A percentile compares a stretch with the other conserved stretches of the same genome.
phyloP scores from a whole-genome alignment of 2,329 filamentous ascomycete species.

The Chaetothyriales sp. region DNA sequence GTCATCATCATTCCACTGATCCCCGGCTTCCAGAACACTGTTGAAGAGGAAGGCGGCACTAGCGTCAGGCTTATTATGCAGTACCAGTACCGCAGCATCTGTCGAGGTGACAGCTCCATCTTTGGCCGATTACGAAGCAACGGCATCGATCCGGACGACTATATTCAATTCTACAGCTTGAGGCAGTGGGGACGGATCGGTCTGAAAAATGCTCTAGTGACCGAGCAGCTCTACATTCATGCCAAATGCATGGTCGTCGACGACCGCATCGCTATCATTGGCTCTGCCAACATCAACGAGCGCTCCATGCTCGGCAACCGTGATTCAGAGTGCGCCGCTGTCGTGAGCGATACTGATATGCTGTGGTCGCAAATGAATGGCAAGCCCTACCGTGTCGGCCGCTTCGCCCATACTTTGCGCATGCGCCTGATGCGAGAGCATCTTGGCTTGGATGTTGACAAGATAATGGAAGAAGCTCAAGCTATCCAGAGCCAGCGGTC shows the following conservation, averaged over 20 bases:
- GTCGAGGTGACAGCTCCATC: conserved; percentile 79
- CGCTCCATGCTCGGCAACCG: conserved; percentile 83
- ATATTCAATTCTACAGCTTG: conserved; percentile 87
- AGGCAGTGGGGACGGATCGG: conserved; percentile 87
- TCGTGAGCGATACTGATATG: conserved; percentile 88
- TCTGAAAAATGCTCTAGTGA: conserved; percentile 66
- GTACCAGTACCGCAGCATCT: conserved; percentile 93
- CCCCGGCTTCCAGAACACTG: conserved; percentile 96
- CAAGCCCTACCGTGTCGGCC: conserved; percentile 73
- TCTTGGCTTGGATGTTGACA: conserved; percentile 87
- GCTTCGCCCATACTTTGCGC: conserved; percentile 83
- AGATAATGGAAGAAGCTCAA: conserved; percentile 67
- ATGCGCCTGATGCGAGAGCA: conserved; percentile 94
- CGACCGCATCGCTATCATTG: conserved; percentile 83
- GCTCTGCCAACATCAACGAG: conserved; percentile 97
- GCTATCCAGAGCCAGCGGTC: conserved; percentile 43
- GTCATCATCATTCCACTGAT: conserved; percentile 86
- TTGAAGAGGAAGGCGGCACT: conserved; percentile 84
- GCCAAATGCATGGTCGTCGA: conserved; percentile 95
- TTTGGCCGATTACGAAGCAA: conserved; percentile 68
- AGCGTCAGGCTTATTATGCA: conserved; percentile 93
- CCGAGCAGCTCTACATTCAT: conserved; percentile 95
- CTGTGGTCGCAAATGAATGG: conserved; percentile 85
- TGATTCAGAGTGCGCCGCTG: conserved; percentile 81
- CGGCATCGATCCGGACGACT: conserved; percentile 85